A percentile compares a stretch with the other conserved stretches of the same genome.
Conservation (phyloP, 495 filamentous ascomycete species). For the Annulohypoxylon maeteangense region DNA sequence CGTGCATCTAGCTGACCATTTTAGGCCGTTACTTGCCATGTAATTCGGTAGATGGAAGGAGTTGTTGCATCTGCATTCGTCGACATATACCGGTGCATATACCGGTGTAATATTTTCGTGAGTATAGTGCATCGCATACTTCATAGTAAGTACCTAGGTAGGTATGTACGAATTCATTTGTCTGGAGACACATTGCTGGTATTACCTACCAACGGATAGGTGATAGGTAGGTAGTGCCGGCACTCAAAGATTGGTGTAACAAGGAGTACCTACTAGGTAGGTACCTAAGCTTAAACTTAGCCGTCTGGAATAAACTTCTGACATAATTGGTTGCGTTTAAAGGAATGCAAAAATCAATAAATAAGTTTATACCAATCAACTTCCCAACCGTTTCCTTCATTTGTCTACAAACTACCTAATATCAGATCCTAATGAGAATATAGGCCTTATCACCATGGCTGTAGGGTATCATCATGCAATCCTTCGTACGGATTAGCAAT, state of each 20-base stretch:
- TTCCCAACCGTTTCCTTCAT: neutral
- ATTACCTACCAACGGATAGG: too few relatives aligned
- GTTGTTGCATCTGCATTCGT: neutral
- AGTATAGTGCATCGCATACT: neutral
- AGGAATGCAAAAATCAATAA: neutral
- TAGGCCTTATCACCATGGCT: neutral
- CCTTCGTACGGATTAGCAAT: constrained; percentile 5
- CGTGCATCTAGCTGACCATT: constrained; percentile 20
- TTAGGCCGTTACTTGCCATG: neutral
- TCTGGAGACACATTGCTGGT: neutral
- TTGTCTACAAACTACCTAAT: neutral
- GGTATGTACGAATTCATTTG: neutral
- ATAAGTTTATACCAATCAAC: neutral
- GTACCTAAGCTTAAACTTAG: neutral
- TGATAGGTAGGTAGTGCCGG: too few relatives aligned
- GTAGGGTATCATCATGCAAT: constrained; percentile 7
- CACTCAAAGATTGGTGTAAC: neutral
- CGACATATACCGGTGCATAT: neutral
- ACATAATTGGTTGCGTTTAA: neutral
- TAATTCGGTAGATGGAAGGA: neutral
- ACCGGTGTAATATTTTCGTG: constrained; percentile 22
- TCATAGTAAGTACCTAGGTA: too few relatives aligned
- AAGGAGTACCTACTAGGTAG: too few relatives aligned
- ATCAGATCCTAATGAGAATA: neutral
- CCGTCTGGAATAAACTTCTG: neutral